These are phyloP conservation scores for Paspalum vaginatum DNA, from an alignment of 176 grass and related monocot genomes.

Conservation along the genomic window DNA sequence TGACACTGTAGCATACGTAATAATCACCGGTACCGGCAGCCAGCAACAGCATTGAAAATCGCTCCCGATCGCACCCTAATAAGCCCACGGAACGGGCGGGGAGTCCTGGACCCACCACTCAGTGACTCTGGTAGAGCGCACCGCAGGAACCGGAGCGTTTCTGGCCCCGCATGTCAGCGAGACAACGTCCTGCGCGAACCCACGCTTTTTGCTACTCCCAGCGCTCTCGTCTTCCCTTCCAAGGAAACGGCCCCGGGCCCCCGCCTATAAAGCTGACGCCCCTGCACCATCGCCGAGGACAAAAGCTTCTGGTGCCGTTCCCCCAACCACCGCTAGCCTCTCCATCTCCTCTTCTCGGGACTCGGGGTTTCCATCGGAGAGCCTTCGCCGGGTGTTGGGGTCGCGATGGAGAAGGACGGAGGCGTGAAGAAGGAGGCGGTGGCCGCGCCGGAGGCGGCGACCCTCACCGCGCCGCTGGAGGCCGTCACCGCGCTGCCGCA, in stretches of 20 bases:
- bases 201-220: neutral
- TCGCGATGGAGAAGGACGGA: slow-evolving; percentile 13
- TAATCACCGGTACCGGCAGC: too few relatives aligned
- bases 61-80: too few relatives aligned
- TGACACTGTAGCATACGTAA: too few relatives aligned
- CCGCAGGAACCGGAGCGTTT: neutral
- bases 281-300: slow-evolving; percentile 34
- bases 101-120: neutral
- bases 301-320: slow-evolving; percentile 23
- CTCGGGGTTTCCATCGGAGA: neutral
- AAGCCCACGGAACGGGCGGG: too few relatives aligned
- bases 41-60: too few relatives aligned
- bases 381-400: neutral
- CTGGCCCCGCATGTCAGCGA: slow-evolving; percentile 24
- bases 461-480: neutral
- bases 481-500: neutral
- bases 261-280: slow-evolving; percentile 32
- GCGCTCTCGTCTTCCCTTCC: slow-evolving; percentile 37
- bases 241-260: slow-evolving; percentile 14
- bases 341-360: neutral
- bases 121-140: neutral
- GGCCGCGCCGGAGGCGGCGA: neutral
- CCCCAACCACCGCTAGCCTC: slow-evolving; percentile 7
- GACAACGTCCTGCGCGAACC: neutral
- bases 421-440: neutral